Evolutionary conservation across 169 alveolate genomes (phyloP), one percentile per base, ranked within the genome.

Genomic region (Cryptosporidium ryanae): DNA sequence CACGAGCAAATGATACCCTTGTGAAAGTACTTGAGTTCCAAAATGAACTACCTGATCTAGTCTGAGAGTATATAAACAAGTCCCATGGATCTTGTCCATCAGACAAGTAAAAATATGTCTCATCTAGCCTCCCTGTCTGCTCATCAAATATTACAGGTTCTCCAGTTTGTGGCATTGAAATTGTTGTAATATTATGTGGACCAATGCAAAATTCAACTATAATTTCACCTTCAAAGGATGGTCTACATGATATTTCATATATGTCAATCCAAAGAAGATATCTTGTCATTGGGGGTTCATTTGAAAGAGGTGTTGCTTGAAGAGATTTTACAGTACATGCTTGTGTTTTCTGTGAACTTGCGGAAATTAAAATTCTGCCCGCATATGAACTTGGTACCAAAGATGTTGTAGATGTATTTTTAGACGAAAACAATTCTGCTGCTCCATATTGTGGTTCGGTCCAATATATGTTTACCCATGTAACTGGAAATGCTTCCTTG

Each of bases 391-490:
- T 76, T 15, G 87, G 87, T 5, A 76, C 76, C 38, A 44, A 31
- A 18, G 87, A 76, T 21, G 87, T 76, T 7, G 54, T 70, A 25
- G 87, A 76, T 23, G 87, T 31, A 76, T 55, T 76, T 23, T 70
- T 10, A 43, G 87, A 76, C 5, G 87, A 55, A 61, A 76, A 76
- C 18, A 76, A 55, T 23, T 76, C 87, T 23, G 84, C 90, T 83
- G 82, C 90, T 57, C 82, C 91, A 43, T 91, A 91, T 17, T 93
- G 82, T 2, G 93, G 94, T 18, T 94, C 94, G 2, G 92, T 90
- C 91, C 94, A 93, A 82, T 93, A 93, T 34, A 93, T 64, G 65
- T 93, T 93, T 52, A 92, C 91, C 96, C 96, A 93, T 52, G 94
- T 66, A 27, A 93, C 89, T 18, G 82, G 67, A 48, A 91, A 65